phyloP scores from a whole-genome alignment of 2,329 filamentous ascomycete species.

The Aspergillus japonicus region DNA sequence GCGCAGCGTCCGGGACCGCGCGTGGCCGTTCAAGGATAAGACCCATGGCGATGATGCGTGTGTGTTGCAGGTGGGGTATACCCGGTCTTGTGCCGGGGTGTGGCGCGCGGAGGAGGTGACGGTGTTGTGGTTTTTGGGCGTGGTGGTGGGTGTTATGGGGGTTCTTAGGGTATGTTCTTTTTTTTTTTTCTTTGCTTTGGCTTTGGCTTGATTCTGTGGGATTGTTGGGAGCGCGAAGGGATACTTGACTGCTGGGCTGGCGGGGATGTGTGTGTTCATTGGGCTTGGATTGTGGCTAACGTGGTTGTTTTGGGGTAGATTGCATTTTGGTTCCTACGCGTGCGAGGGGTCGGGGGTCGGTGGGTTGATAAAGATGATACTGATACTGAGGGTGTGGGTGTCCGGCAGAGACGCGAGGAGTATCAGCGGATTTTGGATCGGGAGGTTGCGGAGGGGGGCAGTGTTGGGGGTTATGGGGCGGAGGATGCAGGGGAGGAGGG shows the following conservation, averaged over 20 bases:
- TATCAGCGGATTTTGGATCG: background rate
- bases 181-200: too few relatives aligned
- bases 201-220: too few relatives aligned
- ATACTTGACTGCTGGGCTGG: too few relatives aligned
- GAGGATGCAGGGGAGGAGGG: background rate
- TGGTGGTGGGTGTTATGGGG: background rate
- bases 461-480: background rate
- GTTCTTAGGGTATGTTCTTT: background rate
- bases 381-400: background rate
- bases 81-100: slow-evolving; percentile 27
- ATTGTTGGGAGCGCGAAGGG: too few relatives aligned
- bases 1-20: slow-evolving; percentile 36
- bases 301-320: background rate
- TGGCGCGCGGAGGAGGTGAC: slow-evolving; percentile 19
- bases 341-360: background rate
- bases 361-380: background rate
- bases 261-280: too few relatives aligned
- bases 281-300: too few relatives aligned
- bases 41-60: slow-evolving; percentile 32
- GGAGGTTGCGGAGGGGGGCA: background rate
- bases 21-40: slow-evolving; percentile 40
- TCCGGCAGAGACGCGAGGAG: background rate
- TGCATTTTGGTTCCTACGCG: background rate
- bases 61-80: slow-evolving; percentile 32
- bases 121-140: background rate